Evolutionary conservation across 768 basidiomycete genomes (phyloP).

Genomic region (Lentinula aciculospora): DNA sequence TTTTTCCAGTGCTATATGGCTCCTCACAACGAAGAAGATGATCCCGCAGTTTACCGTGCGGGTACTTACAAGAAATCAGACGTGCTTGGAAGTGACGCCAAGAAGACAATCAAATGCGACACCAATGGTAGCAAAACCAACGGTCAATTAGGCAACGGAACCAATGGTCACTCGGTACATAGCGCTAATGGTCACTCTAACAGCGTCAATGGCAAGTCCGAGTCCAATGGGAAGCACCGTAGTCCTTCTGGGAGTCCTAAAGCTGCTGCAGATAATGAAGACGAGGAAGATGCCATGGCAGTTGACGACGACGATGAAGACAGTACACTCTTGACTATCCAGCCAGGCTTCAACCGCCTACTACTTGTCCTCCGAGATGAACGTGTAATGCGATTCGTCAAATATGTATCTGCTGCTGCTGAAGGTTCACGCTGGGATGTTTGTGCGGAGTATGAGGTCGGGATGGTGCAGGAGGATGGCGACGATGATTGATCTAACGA

Average conservation of each 20-base stretch:
- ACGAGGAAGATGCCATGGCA: slow-evolving; percentile 21
- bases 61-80: slow-evolving; percentile 39
- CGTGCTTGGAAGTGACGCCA: slow-evolving; percentile 10
- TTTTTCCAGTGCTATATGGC: slow-evolving; percentile 81
- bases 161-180: not conserved
- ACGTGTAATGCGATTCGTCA: slow-evolving; percentile 91
- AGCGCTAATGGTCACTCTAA: not conserved
- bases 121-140: not conserved
- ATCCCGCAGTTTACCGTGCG: slow-evolving; percentile 88
- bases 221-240: slow-evolving; percentile 7
- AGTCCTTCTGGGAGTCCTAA: slow-evolving; percentile 9
- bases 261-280: slow-evolving; percentile 6
- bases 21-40: slow-evolving; percentile 90
- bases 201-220: slow-evolving; percentile 14
- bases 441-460: slow-evolving; percentile 88
- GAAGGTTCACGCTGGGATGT: slow-evolving; percentile 92
- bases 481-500: slow-evolving; percentile 27
- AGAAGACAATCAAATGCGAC: slow-evolving; percentile 9
- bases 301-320: slow-evolving; percentile 63
- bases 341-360: slow-evolving; percentile 86
- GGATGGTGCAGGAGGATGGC: slow-evolving; percentile 63
- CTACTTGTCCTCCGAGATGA: slow-evolving; percentile 89
- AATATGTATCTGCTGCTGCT: slow-evolving; percentile 88
- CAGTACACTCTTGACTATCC: slow-evolving; percentile 78
- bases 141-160: no score